Evolutionary conservation across 495 filamentous ascomycete species (phyloP), one percentile per base, ranked within the genome.

Genomic region (Penicillium roqueforti): DNA sequence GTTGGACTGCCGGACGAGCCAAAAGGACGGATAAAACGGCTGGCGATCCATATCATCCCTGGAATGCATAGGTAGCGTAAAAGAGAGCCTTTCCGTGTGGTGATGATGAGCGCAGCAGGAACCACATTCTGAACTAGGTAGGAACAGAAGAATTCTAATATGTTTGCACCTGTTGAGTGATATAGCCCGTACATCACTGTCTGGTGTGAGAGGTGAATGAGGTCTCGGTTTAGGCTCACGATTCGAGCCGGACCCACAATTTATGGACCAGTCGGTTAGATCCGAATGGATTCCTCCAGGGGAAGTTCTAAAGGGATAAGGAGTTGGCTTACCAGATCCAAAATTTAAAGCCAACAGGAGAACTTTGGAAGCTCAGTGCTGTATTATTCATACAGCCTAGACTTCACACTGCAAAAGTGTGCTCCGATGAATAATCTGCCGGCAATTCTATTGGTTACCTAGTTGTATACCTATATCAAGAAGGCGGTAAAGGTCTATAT

Each of bases 1-100:
- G 45, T 26, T 8, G 53, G 53, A 40, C 53, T 42, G 4, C 53
- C 46, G 18, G 46, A 41, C 6, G 45, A 20, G 25, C 44, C 46
- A 14, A 44, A 55, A 14, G 53, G 46, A 5, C 45, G 26, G 13
- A 55, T 50, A 10, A 55, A 55, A 0, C 38, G 39, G 36, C 53
- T 29, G 45, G 45, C 45, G 16, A 23, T 26, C 45, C 44, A 55
- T 16, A 43, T 18, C 45, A 55, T 34, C 18, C 18, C 31, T 9
- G 37, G 28, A 18, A 55, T 36, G 18, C 32, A 36, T 3, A 55
- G 6, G 26, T 43, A 43, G 7, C 53, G 53, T 26, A 50, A 7
- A 9, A 22, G 46, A 3, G 53, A 55, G 36, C 18, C 5, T 28
- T 55, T 55, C 16, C 43, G 46, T 6, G 53, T 44, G 14, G 46